Evolutionary conservation across 2,329 filamentous ascomycete species (phyloP).

Genomic region (Daldinia sp.): DNA sequence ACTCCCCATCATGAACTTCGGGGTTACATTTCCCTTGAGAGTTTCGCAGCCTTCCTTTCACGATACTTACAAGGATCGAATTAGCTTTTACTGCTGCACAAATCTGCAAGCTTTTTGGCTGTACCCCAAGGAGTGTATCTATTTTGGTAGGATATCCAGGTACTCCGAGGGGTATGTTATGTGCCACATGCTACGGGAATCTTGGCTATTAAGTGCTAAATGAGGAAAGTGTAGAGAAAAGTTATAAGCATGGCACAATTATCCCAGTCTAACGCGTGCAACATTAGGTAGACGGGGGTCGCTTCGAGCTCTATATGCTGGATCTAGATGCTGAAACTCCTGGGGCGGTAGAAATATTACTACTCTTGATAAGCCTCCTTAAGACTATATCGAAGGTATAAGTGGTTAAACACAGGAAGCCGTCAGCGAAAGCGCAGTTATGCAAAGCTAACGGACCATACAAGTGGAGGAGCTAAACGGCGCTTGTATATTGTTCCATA

Average conservation of each 20-base stretch:
- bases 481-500: background rate
- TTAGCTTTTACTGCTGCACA: background rate
- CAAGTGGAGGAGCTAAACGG: background rate
- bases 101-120: conserved; percentile 7
- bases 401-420: conserved; percentile 6
- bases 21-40: background rate
- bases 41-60: background rate
- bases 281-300: background rate
- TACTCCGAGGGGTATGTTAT: too few species aligned
- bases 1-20: background rate
- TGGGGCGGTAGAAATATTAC: background rate
- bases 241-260: background rate
- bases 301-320: background rate
- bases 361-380: conserved; percentile 9
- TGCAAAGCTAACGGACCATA: background rate
- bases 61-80: background rate
- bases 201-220: background rate
- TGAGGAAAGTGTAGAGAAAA: conserved; percentile 12
- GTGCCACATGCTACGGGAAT: too few species aligned
- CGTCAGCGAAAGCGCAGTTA: background rate
- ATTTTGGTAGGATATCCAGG: too few species aligned
- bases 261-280: conserved; percentile 3
- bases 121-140: conserved; percentile 3
- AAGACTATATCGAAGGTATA: conserved; percentile 11
- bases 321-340: conserved; percentile 6